Conservation (phyloP, 2,329 filamentous ascomycete species). For the Phialophora tarda region DNA sequence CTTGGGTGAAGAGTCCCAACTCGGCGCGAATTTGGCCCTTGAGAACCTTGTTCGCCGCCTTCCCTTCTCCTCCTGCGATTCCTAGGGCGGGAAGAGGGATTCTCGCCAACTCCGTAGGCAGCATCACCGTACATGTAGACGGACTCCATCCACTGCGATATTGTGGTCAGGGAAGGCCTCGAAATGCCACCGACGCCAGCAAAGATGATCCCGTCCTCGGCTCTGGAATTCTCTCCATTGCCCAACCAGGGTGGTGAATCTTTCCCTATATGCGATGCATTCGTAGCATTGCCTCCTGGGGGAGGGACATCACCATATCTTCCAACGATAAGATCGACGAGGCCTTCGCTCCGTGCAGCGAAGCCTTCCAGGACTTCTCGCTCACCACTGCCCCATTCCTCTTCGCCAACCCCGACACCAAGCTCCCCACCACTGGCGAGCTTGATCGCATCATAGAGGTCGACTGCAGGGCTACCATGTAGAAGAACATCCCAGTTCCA, state of each 20-base stretch:
- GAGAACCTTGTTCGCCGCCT: conserved; percentile 38
- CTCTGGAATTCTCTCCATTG: conserved; percentile 67
- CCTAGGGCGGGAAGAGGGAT: conserved; percentile 70
- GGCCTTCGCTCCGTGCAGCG: conserved; percentile 75
- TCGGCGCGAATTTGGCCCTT: conserved; percentile 8
- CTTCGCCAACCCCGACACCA: conserved; percentile 91
- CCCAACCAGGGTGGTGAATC: conserved; percentile 71
- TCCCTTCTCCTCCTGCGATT: conserved; percentile 45
- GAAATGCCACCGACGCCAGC: conserved; percentile 77
- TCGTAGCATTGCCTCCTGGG: conserved; percentile 32
- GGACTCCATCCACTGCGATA: conserved; percentile 87
- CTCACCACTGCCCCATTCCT: conserved; percentile 92
- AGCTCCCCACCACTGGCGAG: conserved; percentile 88
- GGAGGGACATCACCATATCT: conserved; percentile 71
- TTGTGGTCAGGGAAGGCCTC: conserved; percentile 69
- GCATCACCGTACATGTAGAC: conserved; percentile 82
- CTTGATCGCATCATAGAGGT: conserved; percentile 82
- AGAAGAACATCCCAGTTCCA: conserved; percentile 83
- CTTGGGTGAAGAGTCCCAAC: conserved; percentile 18
- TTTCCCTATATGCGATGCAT: conserved; percentile 40
- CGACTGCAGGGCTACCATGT: conserved; percentile 82
- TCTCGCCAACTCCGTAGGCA: conserved; percentile 83
- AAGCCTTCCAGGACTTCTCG: conserved; percentile 92
- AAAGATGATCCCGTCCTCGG: conserved; percentile 85
- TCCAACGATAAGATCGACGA: conserved; percentile 86